Evolutionary conservation across 2,329 filamentous ascomycete species (phyloP).

Genomic region (Pseudogymnoascus sp.): DNA sequence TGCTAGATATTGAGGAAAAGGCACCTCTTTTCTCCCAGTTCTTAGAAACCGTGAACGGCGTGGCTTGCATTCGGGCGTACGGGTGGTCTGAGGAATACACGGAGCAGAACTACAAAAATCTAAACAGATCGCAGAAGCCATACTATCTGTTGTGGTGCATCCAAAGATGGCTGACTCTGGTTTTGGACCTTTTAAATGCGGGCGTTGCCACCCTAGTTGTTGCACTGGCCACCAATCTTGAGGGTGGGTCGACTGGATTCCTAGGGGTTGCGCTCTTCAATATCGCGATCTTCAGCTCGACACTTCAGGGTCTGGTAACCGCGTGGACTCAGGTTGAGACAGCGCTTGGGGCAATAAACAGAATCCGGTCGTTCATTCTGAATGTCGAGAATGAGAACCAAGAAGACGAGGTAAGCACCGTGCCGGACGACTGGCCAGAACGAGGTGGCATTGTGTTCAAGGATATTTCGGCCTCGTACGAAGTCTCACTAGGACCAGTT

Average conservation of each 20-base stretch:
- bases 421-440: conserved; percentile 25
- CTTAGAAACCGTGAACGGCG: conserved; percentile 35
- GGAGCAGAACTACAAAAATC: conserved; percentile 28
- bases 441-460: conserved; percentile 26
- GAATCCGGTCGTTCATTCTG: not conserved
- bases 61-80: conserved; percentile 38
- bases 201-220: conserved; percentile 33
- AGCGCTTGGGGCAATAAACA: not conserved
- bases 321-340: not conserved
- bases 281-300: conserved; percentile 17
- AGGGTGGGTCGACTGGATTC: conserved; percentile 15
- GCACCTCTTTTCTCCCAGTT: conserved; percentile 40
- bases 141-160: conserved; percentile 39
- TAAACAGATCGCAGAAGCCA: conserved; percentile 36
- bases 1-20: conserved; percentile 37
- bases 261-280: conserved; percentile 44
- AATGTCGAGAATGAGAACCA: not conserved
- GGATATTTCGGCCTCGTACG: conserved; percentile 25
- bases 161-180: conserved; percentile 39
- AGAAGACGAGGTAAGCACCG: not conserved
- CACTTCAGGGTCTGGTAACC: conserved; percentile 15
- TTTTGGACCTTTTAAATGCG: conserved; percentile 30
- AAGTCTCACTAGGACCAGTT: conserved; percentile 50
- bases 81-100: conserved; percentile 36
- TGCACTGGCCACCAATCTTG: conserved; percentile 18